Percentiles rank a stretch among this genome's conserved stretches.
These are phyloP conservation scores for Hypomontagnella monticulosa DNA, from an alignment of 495 filamentous ascomycete genomes.

Conservation along the genomic window DNA sequence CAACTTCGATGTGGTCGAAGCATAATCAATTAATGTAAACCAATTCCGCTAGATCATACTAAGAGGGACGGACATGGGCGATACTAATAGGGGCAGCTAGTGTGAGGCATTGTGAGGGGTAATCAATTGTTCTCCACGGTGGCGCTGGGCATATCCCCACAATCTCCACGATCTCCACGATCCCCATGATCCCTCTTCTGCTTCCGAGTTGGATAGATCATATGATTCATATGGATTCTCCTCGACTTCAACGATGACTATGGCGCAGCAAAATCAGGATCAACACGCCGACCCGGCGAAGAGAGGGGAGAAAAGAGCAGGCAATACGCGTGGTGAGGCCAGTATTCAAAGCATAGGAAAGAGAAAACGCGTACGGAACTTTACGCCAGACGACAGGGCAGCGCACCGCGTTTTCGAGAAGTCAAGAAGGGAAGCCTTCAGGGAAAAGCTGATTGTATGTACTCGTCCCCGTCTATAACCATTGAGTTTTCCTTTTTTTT, in stretches of 20 bases:
- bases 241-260: constrained; percentile 9
- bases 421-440: constrained; percentile 42
- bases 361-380: constrained; percentile 42
- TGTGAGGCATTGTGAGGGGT: too few species aligned
- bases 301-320: constrained; percentile 10
- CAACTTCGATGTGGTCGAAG: too few species aligned
- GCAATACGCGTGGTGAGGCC: constrained; percentile 4
- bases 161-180: too few species aligned
- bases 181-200: neutral
- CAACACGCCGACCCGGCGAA: constrained; percentile 1
- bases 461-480: neutral
- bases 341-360: constrained; percentile 13
- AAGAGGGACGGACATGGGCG: too few species aligned
- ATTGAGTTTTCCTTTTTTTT: neutral
- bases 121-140: too few species aligned
- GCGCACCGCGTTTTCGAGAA: constrained; percentile 42
- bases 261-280: constrained; percentile 5
- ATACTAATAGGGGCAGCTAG: too few species aligned
- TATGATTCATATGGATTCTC: constrained; percentile 1
- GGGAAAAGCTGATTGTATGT: constrained; percentile 40
- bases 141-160: too few species aligned
- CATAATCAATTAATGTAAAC: too few species aligned
- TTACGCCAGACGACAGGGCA: constrained; percentile 40
- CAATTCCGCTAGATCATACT: too few species aligned
- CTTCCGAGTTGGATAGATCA: neutral